Conservation (phyloP, 75 land plant genomes). For the Picea glauca region DNA sequence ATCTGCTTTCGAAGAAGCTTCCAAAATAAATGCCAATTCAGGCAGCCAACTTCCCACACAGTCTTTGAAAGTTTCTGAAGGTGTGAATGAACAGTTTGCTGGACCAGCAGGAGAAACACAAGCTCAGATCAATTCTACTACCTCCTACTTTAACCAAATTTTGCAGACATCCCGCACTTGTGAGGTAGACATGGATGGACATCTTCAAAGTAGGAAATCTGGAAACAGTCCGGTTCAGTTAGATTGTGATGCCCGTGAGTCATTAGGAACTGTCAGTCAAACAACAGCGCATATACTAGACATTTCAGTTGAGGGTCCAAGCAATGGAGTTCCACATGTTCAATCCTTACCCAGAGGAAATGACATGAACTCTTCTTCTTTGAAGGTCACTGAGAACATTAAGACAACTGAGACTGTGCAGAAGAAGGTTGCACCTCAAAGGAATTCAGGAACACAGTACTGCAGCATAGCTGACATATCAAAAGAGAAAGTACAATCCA, state of each 20-base stretch:
- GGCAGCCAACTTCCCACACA: neutral
- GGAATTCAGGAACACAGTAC: neutral
- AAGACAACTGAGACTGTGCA: neutral
- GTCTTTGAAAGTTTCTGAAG: neutral
- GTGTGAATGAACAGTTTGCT: neutral
- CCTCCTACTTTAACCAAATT: neutral
- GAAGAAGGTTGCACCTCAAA: neutral
- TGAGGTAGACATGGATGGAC: neutral
- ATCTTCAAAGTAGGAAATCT: neutral
- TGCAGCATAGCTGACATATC: neutral
- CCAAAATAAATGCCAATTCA: neutral
- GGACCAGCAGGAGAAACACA: neutral
- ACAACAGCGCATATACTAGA: neutral
- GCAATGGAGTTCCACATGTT: neutral
- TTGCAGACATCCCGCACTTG: neutral
- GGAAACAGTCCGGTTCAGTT: too few relatives aligned
- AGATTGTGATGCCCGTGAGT: neutral
- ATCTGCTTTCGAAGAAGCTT: slow-evolving; percentile 2
- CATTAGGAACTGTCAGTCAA: neutral
- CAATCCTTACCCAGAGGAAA: neutral
- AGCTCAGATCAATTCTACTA: neutral
- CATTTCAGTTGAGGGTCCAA: neutral
- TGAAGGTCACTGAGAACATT: neutral
- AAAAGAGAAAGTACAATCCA: neutral
- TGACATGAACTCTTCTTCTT: neutral